phyloP scores from a whole-genome alignment of 139 green algal species.

The Ettlia oleoabundans region DNA sequence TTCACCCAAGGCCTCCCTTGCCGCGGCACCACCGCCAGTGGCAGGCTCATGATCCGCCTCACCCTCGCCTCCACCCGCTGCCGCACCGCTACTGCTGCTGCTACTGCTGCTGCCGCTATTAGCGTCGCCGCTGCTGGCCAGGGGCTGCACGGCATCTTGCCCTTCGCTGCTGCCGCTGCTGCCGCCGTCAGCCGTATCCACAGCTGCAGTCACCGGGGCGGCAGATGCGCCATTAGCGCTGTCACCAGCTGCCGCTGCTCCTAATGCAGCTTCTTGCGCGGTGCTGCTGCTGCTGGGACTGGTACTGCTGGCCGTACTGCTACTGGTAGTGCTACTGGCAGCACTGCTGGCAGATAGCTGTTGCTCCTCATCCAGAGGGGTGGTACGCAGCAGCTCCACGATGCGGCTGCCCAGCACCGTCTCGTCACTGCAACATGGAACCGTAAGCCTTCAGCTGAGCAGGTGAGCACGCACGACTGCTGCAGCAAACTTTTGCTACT shows the following conservation, averaged over 20 bases:
- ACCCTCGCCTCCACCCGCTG: not conserved
- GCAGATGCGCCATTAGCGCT: no score
- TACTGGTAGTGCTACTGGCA: not conserved
- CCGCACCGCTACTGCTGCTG: not conserved
- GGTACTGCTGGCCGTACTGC: not conserved
- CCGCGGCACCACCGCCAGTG: not conserved
- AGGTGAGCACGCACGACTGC: not conserved
- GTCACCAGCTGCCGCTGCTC: no score
- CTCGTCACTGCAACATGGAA: conserved; percentile 31
- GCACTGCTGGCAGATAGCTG: not conserved
- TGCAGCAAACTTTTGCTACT: not conserved
- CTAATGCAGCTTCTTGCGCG: not conserved
- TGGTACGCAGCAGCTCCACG: conserved; percentile 53
- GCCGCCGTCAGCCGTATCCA: no score
- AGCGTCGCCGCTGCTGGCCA: no score
- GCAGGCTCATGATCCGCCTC: not conserved
- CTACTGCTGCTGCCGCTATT: not conserved
- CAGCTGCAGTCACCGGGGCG: no score
- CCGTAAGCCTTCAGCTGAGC: not conserved
- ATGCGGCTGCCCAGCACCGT: conserved; percentile 53
- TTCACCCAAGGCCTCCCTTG: not conserved
- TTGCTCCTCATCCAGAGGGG: not conserved
- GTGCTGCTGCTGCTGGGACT: conserved; percentile 8
- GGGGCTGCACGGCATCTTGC: no score
- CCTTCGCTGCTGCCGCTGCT: no score